Evolutionary conservation across 805 yeast species (phyloP).

Genomic region (Wickerhamomyces silvicola): DNA sequence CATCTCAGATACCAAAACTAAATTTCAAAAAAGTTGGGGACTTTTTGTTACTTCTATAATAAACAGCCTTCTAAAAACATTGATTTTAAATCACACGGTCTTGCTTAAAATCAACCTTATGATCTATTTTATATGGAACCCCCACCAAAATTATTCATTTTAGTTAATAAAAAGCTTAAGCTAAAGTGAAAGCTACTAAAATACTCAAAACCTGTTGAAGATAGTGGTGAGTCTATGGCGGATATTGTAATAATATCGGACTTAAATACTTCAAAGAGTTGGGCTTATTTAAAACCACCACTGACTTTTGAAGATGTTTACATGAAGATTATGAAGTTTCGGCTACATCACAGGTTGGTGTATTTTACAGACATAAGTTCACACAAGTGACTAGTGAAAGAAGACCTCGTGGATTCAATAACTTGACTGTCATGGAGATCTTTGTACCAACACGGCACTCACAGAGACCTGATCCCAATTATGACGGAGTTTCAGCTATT

Average conservation of each 20-base stretch:
- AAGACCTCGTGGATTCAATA: constrained; percentile 35
- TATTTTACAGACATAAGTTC: constrained; percentile 35
- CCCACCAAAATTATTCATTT: constrained; percentile 46
- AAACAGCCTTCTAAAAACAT: constrained; percentile 9
- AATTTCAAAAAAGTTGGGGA: background rate
- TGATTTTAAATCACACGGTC: constrained; percentile 42
- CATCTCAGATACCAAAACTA: background rate
- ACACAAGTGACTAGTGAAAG: constrained; percentile 27
- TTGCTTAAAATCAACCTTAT: constrained; percentile 45
- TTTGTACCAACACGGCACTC: constrained; percentile 51
- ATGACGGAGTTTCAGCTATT: constrained; percentile 52
- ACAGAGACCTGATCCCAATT: constrained; percentile 55
- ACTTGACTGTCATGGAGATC: constrained; percentile 58
- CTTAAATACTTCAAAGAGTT: constrained; percentile 12
- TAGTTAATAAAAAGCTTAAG: constrained; percentile 59
- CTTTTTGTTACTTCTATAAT: constrained; percentile 7
- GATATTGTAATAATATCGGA: constrained; percentile 1
- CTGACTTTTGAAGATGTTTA: constrained; percentile 39
- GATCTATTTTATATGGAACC: constrained; percentile 59
- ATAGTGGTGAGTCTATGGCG: constrained; percentile 15
- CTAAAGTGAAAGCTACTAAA: constrained; percentile 35
- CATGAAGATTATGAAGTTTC: constrained; percentile 3
- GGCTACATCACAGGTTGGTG: constrained; percentile 45
- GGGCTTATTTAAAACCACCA: constrained; percentile 44
- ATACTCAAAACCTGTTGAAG: constrained; percentile 24